Evolutionary conservation across 768 basidiomycete species (phyloP), one percentile per base, ranked within the genome.

Genomic region (Daedaleopsis nitida): DNA sequence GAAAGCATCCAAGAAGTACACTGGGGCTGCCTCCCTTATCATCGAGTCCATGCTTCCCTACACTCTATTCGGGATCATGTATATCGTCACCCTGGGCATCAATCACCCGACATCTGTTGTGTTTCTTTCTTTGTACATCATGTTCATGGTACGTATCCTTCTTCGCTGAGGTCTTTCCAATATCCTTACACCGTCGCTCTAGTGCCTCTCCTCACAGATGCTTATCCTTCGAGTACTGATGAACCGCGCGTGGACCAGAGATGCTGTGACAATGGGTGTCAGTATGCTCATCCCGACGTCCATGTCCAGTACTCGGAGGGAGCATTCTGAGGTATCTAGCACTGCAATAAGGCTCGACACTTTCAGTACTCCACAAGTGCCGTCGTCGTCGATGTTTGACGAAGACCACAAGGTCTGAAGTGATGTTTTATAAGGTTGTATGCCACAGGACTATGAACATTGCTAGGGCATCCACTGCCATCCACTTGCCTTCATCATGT

Each of bases 151-250:
- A 37, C 17, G 61, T 54, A 4, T 6, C 17, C 14, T 12, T 34
- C 16, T 24, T 23, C n/a, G n/a, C 3, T 45, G 44, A 13, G 13
- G 14, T 45, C 44, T 16, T 45, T 19, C 19, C 44, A n/a, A 45
- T 45, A 45, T 3, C n/a, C 3, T 45, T 16, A 8, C 9, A 8
- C 35, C 47, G 12, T 21, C 56, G 21, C 24, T 1, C 44, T 7
- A 62, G 61, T 62, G 61, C 45, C 27, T 62, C 10, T 62, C 61
- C 2, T 57, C 61, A 6, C 61, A 62, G 47, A 32, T 62, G 45
- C 52, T 62, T 37, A 58, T 62, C 45, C 47, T 58, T 17, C 61
- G 61, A 16, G 56, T 62, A 5, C 44, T 62, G 10, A n/a, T 45
- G 32, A 57, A 57, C 55, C 51, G 61, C 12, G 61, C 34, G 2